These are phyloP conservation scores for Verticillium nubilum DNA, from an alignment of 2,329 filamentous ascomycete species.

Conservation along the genomic window DNA sequence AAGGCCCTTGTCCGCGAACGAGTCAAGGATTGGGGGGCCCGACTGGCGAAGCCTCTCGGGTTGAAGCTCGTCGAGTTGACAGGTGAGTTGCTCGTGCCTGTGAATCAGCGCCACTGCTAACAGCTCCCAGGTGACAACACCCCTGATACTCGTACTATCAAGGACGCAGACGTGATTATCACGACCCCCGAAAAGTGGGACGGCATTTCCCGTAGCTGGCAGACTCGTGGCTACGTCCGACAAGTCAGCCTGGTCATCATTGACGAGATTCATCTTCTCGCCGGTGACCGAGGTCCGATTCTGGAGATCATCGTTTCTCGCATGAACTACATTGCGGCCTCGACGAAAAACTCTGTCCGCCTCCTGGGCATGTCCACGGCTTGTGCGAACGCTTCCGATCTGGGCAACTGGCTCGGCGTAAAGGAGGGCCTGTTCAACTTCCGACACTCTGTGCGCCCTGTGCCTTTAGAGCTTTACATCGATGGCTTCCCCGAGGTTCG, in stretches of 20 bases:
- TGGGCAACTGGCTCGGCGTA: constrained; percentile 95
- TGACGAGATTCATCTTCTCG: constrained; percentile 96
- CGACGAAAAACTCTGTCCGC: constrained; percentile 82
- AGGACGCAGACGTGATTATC: constrained; percentile 94
- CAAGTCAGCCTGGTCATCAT: constrained; percentile 96
- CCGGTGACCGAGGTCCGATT: constrained; percentile 93
- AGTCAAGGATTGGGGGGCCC: constrained; percentile 87
- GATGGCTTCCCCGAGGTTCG: constrained; percentile 94
- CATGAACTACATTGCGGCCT: constrained; percentile 98
- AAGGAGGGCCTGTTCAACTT: constrained; percentile 97
- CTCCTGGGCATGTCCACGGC: constrained; percentile 98
- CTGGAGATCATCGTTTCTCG: constrained; percentile 89
- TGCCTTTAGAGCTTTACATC: constrained; percentile 93
- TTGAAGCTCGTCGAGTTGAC: constrained; percentile 92
- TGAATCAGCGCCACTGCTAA: background rate
- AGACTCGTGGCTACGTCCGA: constrained; percentile 91
- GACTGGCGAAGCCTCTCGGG: constrained; percentile 77
- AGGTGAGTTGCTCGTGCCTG: constrained; percentile 31
- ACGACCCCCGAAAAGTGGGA: constrained; percentile 99
- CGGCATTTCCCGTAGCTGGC: constrained; percentile 97
- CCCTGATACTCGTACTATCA: constrained; percentile 90
- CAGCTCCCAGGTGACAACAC: constrained; percentile 67
- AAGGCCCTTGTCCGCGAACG: constrained; percentile 95
- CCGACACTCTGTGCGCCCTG: constrained; percentile 90
- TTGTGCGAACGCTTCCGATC: constrained; percentile 89